These are phyloP conservation scores for Datisca glomerata DNA, from an alignment of 306 rosid genomes.

Conservation along the genomic window DNA sequence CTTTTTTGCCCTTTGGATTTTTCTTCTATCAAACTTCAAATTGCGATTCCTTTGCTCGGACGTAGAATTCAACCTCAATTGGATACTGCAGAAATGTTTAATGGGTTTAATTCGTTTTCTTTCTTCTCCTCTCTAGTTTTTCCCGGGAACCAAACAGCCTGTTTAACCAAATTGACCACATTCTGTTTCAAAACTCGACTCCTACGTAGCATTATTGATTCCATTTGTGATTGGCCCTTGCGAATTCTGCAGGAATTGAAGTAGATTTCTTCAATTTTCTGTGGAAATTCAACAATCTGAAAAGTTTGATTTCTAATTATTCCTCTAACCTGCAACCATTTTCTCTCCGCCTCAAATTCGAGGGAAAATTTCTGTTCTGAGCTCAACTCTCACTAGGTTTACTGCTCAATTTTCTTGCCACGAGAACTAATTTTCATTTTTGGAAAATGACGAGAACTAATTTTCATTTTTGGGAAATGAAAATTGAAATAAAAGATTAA, in stretches of 20 bases:
- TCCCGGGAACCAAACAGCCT: not conserved
- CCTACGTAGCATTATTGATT: too few species aligned
- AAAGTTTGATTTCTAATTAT: constrained; percentile 8
- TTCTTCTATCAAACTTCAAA: too few species aligned
- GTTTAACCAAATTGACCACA: too few species aligned
- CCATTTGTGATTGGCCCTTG: too few species aligned
- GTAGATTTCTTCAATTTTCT: not conserved
- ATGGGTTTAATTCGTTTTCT: not conserved
- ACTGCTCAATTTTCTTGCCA: not conserved
- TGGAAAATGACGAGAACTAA: not conserved
- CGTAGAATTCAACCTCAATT: too few species aligned
- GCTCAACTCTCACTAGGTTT: constrained; percentile 4
- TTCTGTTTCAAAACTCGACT: too few species aligned
- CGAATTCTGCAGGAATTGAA: not conserved
- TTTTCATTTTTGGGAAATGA: not conserved
- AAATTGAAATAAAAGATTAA: not conserved
- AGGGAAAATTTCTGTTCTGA: not conserved
- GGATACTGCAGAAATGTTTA: too few species aligned
- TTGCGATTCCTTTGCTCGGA: too few species aligned
- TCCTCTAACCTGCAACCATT: constrained; percentile 2
- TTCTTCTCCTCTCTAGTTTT: not conserved
- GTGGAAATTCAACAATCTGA: not conserved
- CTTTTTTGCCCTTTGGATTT: constrained; percentile 2
- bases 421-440: not conserved
- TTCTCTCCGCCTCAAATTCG: not conserved